Evolutionary conservation across 345 rosid genomes (phyloP).

Genomic region (Camelina neglecta): DNA sequence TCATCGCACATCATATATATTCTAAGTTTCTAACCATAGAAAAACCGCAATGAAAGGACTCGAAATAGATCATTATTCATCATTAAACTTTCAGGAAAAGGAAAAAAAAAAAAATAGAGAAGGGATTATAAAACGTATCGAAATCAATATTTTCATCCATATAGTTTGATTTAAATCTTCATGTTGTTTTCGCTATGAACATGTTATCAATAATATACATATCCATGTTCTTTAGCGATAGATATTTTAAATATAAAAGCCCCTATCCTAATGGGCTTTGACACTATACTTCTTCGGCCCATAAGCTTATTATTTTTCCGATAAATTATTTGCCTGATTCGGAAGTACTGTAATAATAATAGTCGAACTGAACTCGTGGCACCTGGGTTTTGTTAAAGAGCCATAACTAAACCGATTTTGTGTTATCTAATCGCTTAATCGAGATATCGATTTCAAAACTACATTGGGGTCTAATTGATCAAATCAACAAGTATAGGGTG

Average conservation of each 20-base stretch:
- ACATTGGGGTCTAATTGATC: constrained; percentile 18
- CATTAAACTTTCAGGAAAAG: too few species aligned
- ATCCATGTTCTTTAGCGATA: too few species aligned
- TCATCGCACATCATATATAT: too few species aligned
- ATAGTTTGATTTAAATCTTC: neutral
- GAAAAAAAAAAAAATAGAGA: too few species aligned
- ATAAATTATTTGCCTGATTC: constrained; percentile 4
- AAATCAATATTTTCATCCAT: neutral
- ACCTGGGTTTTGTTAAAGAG: neutral
- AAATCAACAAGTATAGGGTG: constrained; percentile 32
- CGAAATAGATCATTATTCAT: too few species aligned
- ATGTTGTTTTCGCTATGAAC: too few species aligned
- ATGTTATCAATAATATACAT: too few species aligned
- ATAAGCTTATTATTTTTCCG: neutral
- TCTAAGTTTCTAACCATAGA: too few species aligned
- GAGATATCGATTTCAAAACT: neutral
- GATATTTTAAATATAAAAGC: neutral
- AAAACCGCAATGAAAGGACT: too few species aligned
- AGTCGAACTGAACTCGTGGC: neutral
- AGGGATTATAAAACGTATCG: too few species aligned
- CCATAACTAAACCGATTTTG: neutral
- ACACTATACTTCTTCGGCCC: constrained; percentile 5
- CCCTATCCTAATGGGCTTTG: constrained; percentile 16
- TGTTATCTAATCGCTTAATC: neutral
- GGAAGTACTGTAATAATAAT: neutral